Evolutionary conservation across 352 stramenopile genomes (phyloP), one percentile per base, ranked within the genome.

Genomic region (Phytophthora cryptogea): DNA sequence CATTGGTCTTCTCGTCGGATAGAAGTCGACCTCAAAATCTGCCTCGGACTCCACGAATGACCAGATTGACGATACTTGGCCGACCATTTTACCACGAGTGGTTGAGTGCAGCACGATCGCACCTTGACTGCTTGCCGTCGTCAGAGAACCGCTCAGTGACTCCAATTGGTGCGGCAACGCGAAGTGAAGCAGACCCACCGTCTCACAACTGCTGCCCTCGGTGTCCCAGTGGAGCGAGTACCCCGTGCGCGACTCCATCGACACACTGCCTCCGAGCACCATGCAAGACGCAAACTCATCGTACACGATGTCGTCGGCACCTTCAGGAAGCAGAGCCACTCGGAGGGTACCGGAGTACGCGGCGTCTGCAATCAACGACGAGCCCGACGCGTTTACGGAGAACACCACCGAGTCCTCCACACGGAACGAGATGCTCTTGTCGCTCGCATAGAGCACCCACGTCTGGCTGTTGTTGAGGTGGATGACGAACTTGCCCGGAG

Each of bases 391-490:
- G 27, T 88, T 78, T 14, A 78, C 52, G 2, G 63, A 82, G 44
- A 74, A 70, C 13, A 57, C 40, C 26, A 71, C 63, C 35, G 53
- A 61, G 4, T 69, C 33, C 41, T 86, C 72, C 28, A 82, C 50
- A n/a, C 57, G 74, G 37, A 88, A 74, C 4, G 59, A 76, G 4
- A 70, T 57, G 27, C 46, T 73, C 20, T 69, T 63, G 40, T 75
- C 66, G 30, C 69, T 84, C 1, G 78, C 54, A 52, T 87, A 93
- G 31, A 93, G 46, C n/a, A 93, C 76, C 84, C 84, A 93, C 30
- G 69, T 88, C 57, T 89, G 80, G 13, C 68, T 82, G 65, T 90
- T 93, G 63, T 74, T 72, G 30, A 91, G 59, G 39, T 83, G 49
- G 10, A 90, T 53, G 17, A 84, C 52, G 33, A 85, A 86, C 63